Evolutionary conservation across 2,329 filamentous ascomycete species (phyloP), one percentile per base, ranked within the genome.

Genomic region (Ophiostoma himal-ulmi): DNA sequence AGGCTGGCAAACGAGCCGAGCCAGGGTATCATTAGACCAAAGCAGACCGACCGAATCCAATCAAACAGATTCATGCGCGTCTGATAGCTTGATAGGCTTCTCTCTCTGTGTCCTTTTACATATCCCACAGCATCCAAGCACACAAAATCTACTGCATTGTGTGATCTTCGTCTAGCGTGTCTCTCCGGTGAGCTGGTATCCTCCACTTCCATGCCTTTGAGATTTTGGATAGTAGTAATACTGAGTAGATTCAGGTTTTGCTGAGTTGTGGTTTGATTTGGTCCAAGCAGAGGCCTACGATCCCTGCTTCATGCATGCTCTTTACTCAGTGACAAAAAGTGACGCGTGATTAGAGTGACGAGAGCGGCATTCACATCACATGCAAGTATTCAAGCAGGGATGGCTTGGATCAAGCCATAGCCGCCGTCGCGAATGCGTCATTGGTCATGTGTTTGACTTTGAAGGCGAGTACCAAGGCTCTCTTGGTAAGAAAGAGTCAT

Each of bases 121-220:
- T 39, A 10, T 39, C 37, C 37, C 37, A 39, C 11, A 10, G 3
- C 11, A 39, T 39, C 37, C 17, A 20, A 48, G 17, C 44, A 48
- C 44, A 30, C 30, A 30, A 26, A 26, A 4, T 11, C 26, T 4
- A 26, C 30, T 34, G 22, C 57, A 26, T 62, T 34, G 57, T 62
- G 57, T 36, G 57, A 62, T 62, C 57, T 62, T 62, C 57, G 57
- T 62, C 57, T 62, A 62, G 57, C 57, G 52, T 57, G 52, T 57
- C 52, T 57, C 52, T 17, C 57, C 57, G 26, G 26, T 1, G 57
- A 34, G 26, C 26, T 62, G 57, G 57, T 62, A 62, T 62, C 57
- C 57, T 62, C 57, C 57, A 62, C 57, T 62, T 62, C 57, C 57
- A 62, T 62, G 57, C 57, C 26, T 34, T 62, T 62, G 13, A 22